Base-by-base conservation (phyloP, 768 basidiomycete species). In the Tylopilus rubrobrunneus region DNA sequence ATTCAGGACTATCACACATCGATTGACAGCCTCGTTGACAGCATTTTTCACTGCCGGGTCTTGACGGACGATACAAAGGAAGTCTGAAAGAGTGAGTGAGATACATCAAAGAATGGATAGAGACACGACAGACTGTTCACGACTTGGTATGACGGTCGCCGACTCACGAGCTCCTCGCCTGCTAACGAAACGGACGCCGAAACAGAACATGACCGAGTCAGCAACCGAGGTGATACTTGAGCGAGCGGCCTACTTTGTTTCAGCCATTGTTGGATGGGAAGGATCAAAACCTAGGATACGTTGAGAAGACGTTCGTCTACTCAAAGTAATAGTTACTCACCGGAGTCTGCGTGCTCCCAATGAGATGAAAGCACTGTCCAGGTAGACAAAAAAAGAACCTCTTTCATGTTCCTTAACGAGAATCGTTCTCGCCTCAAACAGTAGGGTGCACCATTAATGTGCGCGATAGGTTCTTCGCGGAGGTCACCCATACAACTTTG, bases 391-490 rank as follows among this genome's bases (percentile, higher is more conserved):
- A 11, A 34, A 28, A 31, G 39, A 23, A 61, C 27, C 88, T 85
- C 89, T 78, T 95, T 97, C 86, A 98, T 92, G 65, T 99, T 98
- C 42, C 97, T 78, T 29, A 99, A 71, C 12, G 90, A 89, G 61
- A 89, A 91, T 4, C 84, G 80, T 64, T 96, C 92, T 53, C 92
- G 76, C 56, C 96, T 79, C 67, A 91, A 70, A 59, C 95, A 98
- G 69, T 93, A 98, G 0, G 94, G 92, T 17, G 85, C 81, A 29
- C 95, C 95, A 63, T 98, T 96, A 61, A 98, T 82, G 69, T 95
- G 93, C 0, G 92, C 86, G 41, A 95, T 81, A 1, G 93, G 93
- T 63, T 93, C 90, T 64, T 97, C 95, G 21, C 96, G 77, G n/a
- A 99, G 73, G 15, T 92, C 48, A 98, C 82, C 97, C 96, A 98